Evolutionary conservation across 176 grass and related monocot species (phyloP), one percentile per base, ranked within the genome.

Genomic region (Oryza rufipogon): DNA sequence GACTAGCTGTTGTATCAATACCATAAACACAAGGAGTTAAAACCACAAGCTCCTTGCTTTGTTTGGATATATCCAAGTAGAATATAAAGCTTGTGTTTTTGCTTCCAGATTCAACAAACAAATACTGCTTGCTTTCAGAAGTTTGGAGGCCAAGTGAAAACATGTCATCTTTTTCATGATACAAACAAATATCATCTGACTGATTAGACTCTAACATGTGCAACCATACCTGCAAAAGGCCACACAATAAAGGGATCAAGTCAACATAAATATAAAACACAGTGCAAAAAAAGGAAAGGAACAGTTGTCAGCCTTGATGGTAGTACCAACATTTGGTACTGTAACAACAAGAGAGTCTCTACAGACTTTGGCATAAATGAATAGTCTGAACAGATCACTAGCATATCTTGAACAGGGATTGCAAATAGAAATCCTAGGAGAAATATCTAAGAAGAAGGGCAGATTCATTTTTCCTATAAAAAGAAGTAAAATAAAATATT

Each of bases 71-170:
- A 47, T 97, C 81, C 15, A 97, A 61, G 64, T 95, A 90, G 81
- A 93, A 93, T 85, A 95, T 54, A 78, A 90, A 97, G 34, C 84
- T 84, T 49, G 92, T 93, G 45, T 86, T 95, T 93, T 91, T 93
- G 95, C 95, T 97, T 90, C 76, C 95, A 49, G 95, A 97, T 85
- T 20, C 77, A 80, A 98, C 77, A 91, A 98, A 98, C 68, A 98
- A 86, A 87, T 91, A 98, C 49, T 82, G 82, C 72, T 94, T 97
- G 95, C 90, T 97, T 90, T 92, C 90, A 81, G 95, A 97, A 65
- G 84, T 73, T 83, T 78, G 84, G 34, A 98, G 84, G 73, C 39
- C 88, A 80, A 95, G 86, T 80, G 89, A 91, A 82, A 98, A 98
- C 51, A 65, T 95, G 42, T 95, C 92, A 45, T 98, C 91, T 41